A percentile compares a stretch with the other conserved stretches of the same genome.
Evolutionary conservation across 805 yeast genomes (phyloP).

Genomic region (Sungouiella thailandica): DNA sequence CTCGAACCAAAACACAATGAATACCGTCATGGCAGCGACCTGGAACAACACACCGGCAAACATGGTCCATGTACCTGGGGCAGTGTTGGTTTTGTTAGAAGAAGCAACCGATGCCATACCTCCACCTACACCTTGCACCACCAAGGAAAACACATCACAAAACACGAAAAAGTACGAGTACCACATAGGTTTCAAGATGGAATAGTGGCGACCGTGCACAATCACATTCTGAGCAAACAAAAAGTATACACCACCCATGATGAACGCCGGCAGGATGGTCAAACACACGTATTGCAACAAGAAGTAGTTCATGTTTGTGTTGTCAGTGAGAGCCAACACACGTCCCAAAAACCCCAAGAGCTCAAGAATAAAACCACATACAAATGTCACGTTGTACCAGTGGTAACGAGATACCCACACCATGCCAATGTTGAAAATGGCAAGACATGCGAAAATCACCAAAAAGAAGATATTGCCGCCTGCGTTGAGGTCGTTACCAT

Average conservation of each 20-base stretch:
- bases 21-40: conserved; percentile 35
- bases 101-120: conserved; percentile 31
- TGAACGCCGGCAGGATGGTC: conserved; percentile 39
- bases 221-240: conserved; percentile 38
- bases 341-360: conserved; percentile 37
- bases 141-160: conserved; percentile 31
- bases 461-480: conserved; percentile 31
- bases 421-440: conserved; percentile 24
- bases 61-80: conserved; percentile 33
- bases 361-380: conserved; percentile 33
- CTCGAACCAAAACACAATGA: conserved; percentile 32
- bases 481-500: conserved; percentile 18
- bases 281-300: conserved; percentile 31
- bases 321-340: conserved; percentile 24
- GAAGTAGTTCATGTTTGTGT: conserved; percentile 16
- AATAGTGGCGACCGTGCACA: conserved; percentile 32
- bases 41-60: conserved; percentile 36
- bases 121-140: conserved; percentile 38
- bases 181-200: conserved; percentile 39
- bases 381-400: conserved; percentile 37
- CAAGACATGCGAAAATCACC: conserved; percentile 21
- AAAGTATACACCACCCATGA: conserved; percentile 40
- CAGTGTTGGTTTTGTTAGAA: conserved; percentile 15
- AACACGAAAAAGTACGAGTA: conserved; percentile 38
- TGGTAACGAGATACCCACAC: conserved; percentile 27